Evolutionary conservation across 2,329 filamentous ascomycete genomes (phyloP), one percentile per base, ranked within the genome.

Genomic region (Sporothrix brunneoviolacea): DNA sequence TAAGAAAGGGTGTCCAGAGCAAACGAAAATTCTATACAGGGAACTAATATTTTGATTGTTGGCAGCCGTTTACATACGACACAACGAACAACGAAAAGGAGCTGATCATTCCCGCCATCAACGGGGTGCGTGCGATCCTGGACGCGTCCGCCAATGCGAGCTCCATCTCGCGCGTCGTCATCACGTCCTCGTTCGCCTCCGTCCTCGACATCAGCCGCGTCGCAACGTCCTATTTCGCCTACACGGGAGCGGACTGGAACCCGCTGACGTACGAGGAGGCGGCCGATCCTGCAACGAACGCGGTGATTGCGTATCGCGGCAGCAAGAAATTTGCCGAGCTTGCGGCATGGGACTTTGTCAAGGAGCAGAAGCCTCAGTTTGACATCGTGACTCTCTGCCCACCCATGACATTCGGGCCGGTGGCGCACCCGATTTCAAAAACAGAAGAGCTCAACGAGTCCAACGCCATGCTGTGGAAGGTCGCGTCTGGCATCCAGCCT

Each of bases 261-360:
- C 74, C 75, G 0, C 68, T 70, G 33, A 74, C 70, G 2, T 66
- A 72, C 49, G 69, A 69, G 21, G 69, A 77, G 49, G 63, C 74
- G 22, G 59, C 61, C 38, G 62, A 62, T 24, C 65, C 66, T 2
- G 59, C 68, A 6, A 70, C 67, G 3, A 41, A 12, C 16, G 38
- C 53, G 6, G 43, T 61, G 66, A 46, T 55, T 13, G 73, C 71
- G 33, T 81, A 81, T 67, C 72, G 74, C 51, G 75, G 72, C 5
- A 76, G 73, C 60, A 80, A 80, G 67, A 75, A 68, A 42, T 67
- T 74, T 3, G 76, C 77, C 40, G 77, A 80, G 66, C 66, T 65
- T 50, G 70, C 75, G 0, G 74, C 73, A 0, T 79, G 76, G 76
- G 71, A 75, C 33, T 79, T 77, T 42, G 67, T 78, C 22, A 59